Evolutionary conservation across 106 monocot genomes (phyloP).

Genomic region (Dendrobium nobile): DNA sequence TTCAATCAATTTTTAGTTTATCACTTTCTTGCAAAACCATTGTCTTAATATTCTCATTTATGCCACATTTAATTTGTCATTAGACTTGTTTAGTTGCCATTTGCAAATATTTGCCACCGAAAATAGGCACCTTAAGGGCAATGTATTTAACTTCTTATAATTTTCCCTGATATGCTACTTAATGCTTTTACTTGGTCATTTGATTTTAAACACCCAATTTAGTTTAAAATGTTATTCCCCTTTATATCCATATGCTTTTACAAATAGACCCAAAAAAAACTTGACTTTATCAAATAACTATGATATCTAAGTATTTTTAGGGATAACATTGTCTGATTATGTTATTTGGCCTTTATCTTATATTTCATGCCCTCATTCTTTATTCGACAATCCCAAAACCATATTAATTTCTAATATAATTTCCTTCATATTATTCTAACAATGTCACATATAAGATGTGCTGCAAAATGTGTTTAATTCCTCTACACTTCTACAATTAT

Average conservation of each 20-base stretch:
- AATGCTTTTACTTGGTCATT: neutral
- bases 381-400: neutral
- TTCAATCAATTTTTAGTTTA: neutral
- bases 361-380: neutral
- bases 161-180: neutral
- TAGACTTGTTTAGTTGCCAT: neutral
- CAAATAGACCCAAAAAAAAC: neutral
- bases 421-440: neutral
- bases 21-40: neutral
- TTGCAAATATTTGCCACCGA: neutral
- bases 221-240: neutral
- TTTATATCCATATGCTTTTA: neutral
- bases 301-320: neutral
- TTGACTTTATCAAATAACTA: neutral
- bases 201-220: neutral
- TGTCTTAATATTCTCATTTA: neutral
- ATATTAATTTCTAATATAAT: neutral
- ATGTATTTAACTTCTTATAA: neutral
- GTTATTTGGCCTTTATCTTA: neutral
- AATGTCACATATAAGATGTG: neutral
- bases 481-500: neutral
- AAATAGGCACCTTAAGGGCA: neutral
- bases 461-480: neutral
- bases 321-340: neutral
- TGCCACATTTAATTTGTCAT: neutral